Evolutionary conservation across 2,329 filamentous ascomycete genomes (phyloP).

Genomic region (Orbilia oligospora): DNA sequence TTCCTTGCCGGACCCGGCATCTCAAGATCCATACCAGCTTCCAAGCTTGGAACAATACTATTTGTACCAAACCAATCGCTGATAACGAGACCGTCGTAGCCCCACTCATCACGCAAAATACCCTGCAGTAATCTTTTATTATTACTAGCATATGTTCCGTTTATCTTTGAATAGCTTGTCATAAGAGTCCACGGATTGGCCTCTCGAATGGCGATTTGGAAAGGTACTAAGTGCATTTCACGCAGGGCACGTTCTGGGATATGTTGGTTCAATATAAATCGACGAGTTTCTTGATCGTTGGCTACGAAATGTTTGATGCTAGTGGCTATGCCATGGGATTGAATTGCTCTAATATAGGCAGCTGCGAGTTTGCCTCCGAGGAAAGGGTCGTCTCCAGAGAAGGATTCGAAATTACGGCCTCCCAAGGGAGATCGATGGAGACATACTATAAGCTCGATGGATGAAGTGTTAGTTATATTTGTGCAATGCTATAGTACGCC

Average conservation of each 20-base stretch:
- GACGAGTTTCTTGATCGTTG: constrained; percentile 75
- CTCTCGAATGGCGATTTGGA: constrained; percentile 73
- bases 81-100: constrained; percentile 73
- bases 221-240: constrained; percentile 74
- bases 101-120: constrained; percentile 73
- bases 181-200: constrained; percentile 72
- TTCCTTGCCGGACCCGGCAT: constrained; percentile 67
- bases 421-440: constrained; percentile 71
- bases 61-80: constrained; percentile 71
- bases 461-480: constrained; percentile 6
- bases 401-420: constrained; percentile 74
- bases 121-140: constrained; percentile 71
- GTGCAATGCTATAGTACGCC: neutral
- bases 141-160: constrained; percentile 73
- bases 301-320: constrained; percentile 76
- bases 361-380: constrained; percentile 73
- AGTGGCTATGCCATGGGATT: constrained; percentile 73
- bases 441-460: constrained; percentile 63
- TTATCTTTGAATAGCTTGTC: constrained; percentile 75
- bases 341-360: constrained; percentile 72
- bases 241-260: constrained; percentile 73
- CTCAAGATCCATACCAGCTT: constrained; percentile 66
- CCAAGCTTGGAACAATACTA: constrained; percentile 64
- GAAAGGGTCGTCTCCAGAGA: constrained; percentile 72
- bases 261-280: constrained; percentile 73